Base-by-base conservation (phyloP, 1,284 basidiomycete genomes). In the Heimioporus retisporus region DNA sequence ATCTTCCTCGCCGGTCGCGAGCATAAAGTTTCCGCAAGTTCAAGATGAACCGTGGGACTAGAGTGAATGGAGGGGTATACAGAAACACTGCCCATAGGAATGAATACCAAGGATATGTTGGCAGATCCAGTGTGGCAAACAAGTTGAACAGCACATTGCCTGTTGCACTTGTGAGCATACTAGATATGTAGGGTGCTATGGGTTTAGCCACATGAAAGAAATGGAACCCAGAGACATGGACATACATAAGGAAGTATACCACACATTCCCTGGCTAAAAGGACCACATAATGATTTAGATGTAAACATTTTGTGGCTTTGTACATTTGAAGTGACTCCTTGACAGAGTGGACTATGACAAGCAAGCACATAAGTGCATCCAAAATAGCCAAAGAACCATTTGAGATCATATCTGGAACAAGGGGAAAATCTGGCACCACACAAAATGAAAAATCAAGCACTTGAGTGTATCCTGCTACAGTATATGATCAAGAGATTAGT, bases 1-100 rank as follows among this genome's bases (percentile, higher is more conserved):
- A 11, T 40, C 35, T 40, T 11, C 35, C 35, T 40, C 35, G 35
- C 19, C 13, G 35, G 31, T 35, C n/a, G 21, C 55, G 55, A 19
- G 28, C 55, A 35, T 21, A 55, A 21, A 55, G 21, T 35, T 10
- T 18, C 31, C 35, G 55, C 31, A 55, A 42, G 19, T 40, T 35
- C 55, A 55, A 25, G 31, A 55, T 55, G 31, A 55, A 55, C 31
- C 55, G 55, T 10, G 55, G 55, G 19, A 55, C 18, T 19, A 55
- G 55, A 8, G 25, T 35, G 31, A 35, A 19, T 4, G n/a, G 8
- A 19, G 55, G 55, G 31, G 14, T 21, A 15, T 55, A 55, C n/a
- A 35, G 31, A 28, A 55, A 5, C 10, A 40, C 8, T 13, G 35
- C 35, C 35, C 35, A 40, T 40, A 40, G 35, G 35, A 40, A 40